Evolutionary conservation across 257 asterid species (phyloP), one percentile per base, ranked within the genome.

Genomic region (Coffea canephora): DNA sequence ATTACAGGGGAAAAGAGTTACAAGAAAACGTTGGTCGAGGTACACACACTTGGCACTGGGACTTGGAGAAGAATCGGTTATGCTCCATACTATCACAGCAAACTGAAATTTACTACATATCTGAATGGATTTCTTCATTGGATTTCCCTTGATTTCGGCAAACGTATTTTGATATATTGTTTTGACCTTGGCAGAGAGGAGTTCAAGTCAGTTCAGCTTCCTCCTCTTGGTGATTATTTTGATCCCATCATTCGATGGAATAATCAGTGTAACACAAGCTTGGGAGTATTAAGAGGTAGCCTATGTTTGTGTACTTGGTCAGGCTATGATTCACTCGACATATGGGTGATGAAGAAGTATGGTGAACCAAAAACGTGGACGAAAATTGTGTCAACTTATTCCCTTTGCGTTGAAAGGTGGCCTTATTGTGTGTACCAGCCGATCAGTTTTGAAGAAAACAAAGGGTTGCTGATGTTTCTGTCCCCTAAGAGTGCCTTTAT

Each of bases 301-400:
- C n/a, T 75, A 75, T 55, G 70, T 54, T 18, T 75, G 31, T 75
- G 52, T 39, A 50, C n/a, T 57, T 18, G 23, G 3, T 15, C 25
- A 16, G 6, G 8, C 41, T 9, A 15, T 55, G 78, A 59, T 55
- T 46, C 25, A 3, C 14, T 75, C 15, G 31, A 34, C n/a, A 55
- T 75, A 21, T 75, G 78, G 70, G 16, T 75, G 31, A 52, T 75
- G 70, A 31, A 75, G 54, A 75, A 75, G 46, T 55, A 75, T 75
- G 78, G 78, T 75, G 78, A 15, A 12, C n/a, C 9, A 34, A 45
- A 27, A 14, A 54, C 78, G 0, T 75, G 78, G 78, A 55, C 1
- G 21, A 23, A 14, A 34, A 15, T 43, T 21, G 21, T 15, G 6
- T 15, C 66, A 12, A 25, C 12, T n/a, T 14, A 71, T 16, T 21